Evolutionary conservation across 148 eudicot genomes (phyloP), one percentile per base, ranked within the genome.

Genomic region (Polygonum aviculare): DNA sequence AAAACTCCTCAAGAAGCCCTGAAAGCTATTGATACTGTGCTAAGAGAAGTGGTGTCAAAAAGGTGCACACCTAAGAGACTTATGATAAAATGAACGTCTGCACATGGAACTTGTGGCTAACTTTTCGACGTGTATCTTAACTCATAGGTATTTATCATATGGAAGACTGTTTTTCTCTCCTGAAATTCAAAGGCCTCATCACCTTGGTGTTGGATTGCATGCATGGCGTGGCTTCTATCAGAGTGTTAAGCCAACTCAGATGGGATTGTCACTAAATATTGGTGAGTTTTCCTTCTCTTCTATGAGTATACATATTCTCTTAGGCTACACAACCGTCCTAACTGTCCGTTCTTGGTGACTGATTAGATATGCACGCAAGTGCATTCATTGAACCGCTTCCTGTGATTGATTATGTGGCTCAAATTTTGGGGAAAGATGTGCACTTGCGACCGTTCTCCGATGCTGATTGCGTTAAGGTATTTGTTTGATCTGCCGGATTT

Each of bases 221-320:
- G 77, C 93, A 16, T 91, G 96, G 96, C 88, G 96, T 59, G 96
- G 96, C 40, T 91, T 91, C 81, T 91, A 91, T 77, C 96, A 91
- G 78, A 91, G 90, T 55, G 83, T 91, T 57, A 86, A 78, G 80
- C 83, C 93, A 47, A 91, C 93, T 47, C 96, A 91, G 71, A 91
- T 91, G 96, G 96, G 96, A 65, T 74, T 91, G 82, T 86, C 93
- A 51, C 72, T 91, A 48, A 91, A 91, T 67, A 83, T 91, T 77
- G 96, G 96, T 91, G 72, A 38, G 82, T 40, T 45, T 69, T 54
- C 55, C 69, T 59, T 75, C 60, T 51, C 7, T n/a, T 33, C 38
- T 72, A 44, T 39, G 19, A 41, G 36, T 49, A 7, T 63, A 41
- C 5, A 16, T 10, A 3, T 52, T 75, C 12, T 59, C 41, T 55